phyloP scores from a whole-genome alignment of 768 basidiomycete species.

The Suillus hirtellus region DNA sequence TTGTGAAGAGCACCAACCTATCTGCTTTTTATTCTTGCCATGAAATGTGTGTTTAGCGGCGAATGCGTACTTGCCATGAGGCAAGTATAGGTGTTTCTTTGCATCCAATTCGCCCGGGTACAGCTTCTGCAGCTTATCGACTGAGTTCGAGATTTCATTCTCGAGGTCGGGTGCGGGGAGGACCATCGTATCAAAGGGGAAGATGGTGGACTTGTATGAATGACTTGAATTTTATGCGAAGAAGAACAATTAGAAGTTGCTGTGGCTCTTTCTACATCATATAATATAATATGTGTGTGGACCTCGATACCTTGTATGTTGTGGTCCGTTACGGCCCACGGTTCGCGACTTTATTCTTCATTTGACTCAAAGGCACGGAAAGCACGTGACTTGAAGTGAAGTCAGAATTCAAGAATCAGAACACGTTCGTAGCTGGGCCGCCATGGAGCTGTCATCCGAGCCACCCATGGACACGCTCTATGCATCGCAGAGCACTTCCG shows the following conservation, averaged over 20 bases:
- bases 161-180: not conserved
- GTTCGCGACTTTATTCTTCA: slow-evolving; percentile 6
- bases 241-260: slow-evolving; percentile 1
- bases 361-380: not conserved
- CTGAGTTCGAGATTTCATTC: not conserved
- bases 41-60: slow-evolving; percentile 9
- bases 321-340: not conserved
- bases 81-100: slow-evolving; percentile 12
- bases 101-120: slow-evolving; percentile 10
- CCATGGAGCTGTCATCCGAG: slow-evolving; percentile 2
- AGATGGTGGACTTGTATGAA: not conserved
- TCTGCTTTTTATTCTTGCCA: not conserved
- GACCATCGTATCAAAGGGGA: not conserved
- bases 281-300: too few relatives aligned
- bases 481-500: slow-evolving; percentile 9
- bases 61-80: slow-evolving; percentile 17
- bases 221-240: not conserved
- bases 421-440: not conserved
- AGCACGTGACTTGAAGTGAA: not conserved
- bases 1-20: not conserved
- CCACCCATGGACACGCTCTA: slow-evolving; percentile 8
- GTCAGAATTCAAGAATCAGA: not conserved
- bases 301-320: slow-evolving; percentile 10
- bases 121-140: slow-evolving; percentile 12
- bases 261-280: slow-evolving; percentile 7